phyloP scores from a whole-genome alignment of 2,329 filamentous ascomycete species.

The Botrytis paeoniae region DNA sequence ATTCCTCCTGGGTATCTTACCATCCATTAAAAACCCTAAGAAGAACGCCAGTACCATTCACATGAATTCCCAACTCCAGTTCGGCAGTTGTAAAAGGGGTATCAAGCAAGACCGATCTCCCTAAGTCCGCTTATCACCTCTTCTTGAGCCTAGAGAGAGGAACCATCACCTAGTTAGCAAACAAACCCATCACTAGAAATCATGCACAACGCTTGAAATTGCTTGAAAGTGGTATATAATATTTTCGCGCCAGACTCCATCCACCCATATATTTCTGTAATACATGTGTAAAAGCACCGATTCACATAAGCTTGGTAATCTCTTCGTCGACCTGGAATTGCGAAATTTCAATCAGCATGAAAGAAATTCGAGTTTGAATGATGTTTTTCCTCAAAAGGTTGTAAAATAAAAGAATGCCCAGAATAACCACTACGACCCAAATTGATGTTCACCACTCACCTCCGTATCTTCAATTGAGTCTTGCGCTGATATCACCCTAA shows the following conservation, averaged over 20 bases:
- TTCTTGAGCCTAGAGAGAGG: constrained; percentile 18
- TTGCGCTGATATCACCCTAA: constrained; percentile 93
- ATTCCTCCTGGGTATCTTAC: constrained; percentile 8
- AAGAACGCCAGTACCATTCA: constrained; percentile 1
- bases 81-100: not conserved
- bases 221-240: constrained; percentile 20
- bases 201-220: constrained; percentile 2
- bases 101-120: constrained; percentile 18
- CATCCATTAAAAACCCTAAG: not conserved
- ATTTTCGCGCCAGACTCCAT: constrained; percentile 27
- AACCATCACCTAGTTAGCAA: constrained; percentile 16
- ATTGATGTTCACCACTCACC: constrained; percentile 54
- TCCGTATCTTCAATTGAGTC: constrained; percentile 99
- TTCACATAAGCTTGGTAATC: constrained; percentile 41
- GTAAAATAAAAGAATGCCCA: constrained; percentile 37
- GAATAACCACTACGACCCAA: not conserved
- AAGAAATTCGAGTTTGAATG: constrained; percentile 14
- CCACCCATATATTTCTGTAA: constrained; percentile 24
- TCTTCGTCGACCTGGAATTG: constrained; percentile 42
- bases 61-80: not conserved
- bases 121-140: constrained; percentile 13
- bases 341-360: constrained; percentile 17
- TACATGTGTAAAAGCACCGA: constrained; percentile 23
- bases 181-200: constrained; percentile 16
- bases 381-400: not conserved